phyloP scores from a whole-genome alignment of 345 rosid genomes.

The Bruguiera parviflora region DNA sequence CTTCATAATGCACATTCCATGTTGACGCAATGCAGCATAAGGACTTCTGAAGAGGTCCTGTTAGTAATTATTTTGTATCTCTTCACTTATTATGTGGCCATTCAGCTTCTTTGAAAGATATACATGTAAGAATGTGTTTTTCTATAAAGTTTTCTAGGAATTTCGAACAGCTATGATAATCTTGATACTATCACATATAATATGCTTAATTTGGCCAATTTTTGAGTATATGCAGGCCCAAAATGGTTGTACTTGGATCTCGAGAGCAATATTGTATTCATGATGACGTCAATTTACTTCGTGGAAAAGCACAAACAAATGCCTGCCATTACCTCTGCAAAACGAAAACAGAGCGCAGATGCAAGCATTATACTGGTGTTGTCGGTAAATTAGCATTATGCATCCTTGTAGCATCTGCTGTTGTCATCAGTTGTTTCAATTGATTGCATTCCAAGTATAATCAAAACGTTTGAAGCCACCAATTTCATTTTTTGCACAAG shows the following conservation, averaged over 20 bases:
- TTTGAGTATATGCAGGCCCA: conserved; percentile 61
- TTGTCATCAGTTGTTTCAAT: background rate
- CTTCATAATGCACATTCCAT: background rate
- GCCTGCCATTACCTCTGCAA: conserved; percentile 71
- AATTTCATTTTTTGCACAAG: too few species aligned
- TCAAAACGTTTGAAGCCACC: too few species aligned
- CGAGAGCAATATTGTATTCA: conserved; percentile 92
- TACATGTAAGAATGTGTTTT: background rate
- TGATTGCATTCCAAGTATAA: background rate
- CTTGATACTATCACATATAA: background rate
- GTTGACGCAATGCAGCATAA: too few species aligned
- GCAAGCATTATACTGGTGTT: conserved; percentile 52
- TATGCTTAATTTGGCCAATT: conserved; percentile 7
- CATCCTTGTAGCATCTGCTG: background rate
- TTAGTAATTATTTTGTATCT: background rate
- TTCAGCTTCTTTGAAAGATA: background rate
- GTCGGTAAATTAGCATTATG: conserved; percentile 33
- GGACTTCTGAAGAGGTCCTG: background rate
- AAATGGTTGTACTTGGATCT: conserved; percentile 86
- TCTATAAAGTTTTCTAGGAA: background rate
- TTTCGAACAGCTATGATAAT: background rate
- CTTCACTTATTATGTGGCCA: background rate
- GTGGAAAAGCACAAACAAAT: conserved; percentile 80
- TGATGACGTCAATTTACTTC: conserved; percentile 74
- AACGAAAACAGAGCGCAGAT: conserved; percentile 51